Percentiles rank a stretch among this genome's conserved stretches.
Conservation (phyloP, 1,284 basidiomycete species). For the Cystobasidium sp. region DNA sequence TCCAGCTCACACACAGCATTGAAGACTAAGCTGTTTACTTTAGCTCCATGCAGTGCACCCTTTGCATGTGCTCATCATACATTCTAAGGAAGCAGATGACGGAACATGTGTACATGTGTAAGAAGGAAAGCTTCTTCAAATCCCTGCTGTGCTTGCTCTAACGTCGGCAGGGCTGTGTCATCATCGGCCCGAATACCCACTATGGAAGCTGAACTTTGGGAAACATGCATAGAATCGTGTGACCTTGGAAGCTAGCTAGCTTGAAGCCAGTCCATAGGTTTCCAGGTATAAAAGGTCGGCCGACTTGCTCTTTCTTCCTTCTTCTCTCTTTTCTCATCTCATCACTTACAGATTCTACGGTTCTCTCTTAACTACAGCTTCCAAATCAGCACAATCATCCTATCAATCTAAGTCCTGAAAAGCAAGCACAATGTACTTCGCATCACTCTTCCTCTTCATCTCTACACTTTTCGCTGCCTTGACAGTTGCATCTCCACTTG, state of each 20-base stretch:
- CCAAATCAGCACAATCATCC: not conserved
- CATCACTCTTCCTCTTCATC: slow-evolving; percentile 3
- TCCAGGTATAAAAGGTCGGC: slow-evolving; percentile 7
- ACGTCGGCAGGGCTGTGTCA: too few species aligned
- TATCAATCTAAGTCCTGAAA: not conserved
- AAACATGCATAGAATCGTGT: not conserved
- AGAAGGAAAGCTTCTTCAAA: too few species aligned
- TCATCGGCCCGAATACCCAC: too few species aligned
- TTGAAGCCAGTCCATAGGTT: not conserved
- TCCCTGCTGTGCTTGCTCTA: too few species aligned
- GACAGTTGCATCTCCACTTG: slow-evolving; percentile 7
- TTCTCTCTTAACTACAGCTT: not conserved
- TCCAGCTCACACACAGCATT: too few species aligned
- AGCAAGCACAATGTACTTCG: slow-evolving; percentile 23
- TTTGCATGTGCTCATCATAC: too few species aligned
- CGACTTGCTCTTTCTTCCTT: not conserved
- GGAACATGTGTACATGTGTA: too few species aligned
- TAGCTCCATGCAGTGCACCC: too few species aligned
- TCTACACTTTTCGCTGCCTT: slow-evolving; percentile 7
- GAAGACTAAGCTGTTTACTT: too few species aligned
- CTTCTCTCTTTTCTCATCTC: slow-evolving; percentile 11
- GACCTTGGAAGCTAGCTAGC: not conserved
- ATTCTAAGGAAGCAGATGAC: too few species aligned
- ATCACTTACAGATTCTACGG: not conserved
- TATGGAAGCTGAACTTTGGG: too few species aligned